Evolutionary conservation across 148 eudicot genomes (phyloP), one percentile per base, ranked within the genome.

Genomic region (Dianthus caryophyllus): DNA sequence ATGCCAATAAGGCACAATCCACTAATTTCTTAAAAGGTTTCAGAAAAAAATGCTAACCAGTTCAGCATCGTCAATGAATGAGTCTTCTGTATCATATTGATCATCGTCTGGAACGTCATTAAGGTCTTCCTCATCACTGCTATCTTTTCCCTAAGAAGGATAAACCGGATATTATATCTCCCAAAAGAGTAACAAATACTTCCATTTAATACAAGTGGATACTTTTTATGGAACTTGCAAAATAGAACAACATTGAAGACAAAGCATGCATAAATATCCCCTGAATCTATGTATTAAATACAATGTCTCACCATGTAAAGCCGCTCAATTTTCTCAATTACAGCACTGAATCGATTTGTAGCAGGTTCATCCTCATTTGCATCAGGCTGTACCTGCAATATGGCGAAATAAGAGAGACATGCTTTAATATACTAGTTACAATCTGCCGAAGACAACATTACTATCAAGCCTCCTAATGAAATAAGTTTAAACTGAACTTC

Each of bases 1-100:
- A 65, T 33, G 44, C 15, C 52, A 64, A 16, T 48, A 6, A 64
- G 55, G 39, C 58, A 43, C 44, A 50, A 48, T 31, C 17, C 4
- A 47, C 22, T 5, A 16, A 41, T 41, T 41, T 41, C 44, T 41
- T 6, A 49, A 58, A 9, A 53, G 58, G 12, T 16, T 22, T 21
- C 38, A 25, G 57, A 41, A 38, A 41, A 72, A 69, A 76, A 67
- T 49, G 81, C 96, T 65, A 64, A 95, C 99, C 96, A 95, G 80
- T 76, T 95, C 99, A 20, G 81, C 71, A 64, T 95, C 99, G 73
- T 95, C 99, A 69, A 95, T 95, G 71, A 95, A 95, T n/a, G 99
- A 95, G 80, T 95, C 99, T 52, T 90, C 99, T 4, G 99, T 90
- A 77, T 95, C 99, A 80, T 95, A 95, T 63, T 90, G 94, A 80